Evolutionary conservation across 2,329 filamentous ascomycete genomes (phyloP), one percentile per base, ranked within the genome.

Genomic region (Lecanicillium sp.): DNA sequence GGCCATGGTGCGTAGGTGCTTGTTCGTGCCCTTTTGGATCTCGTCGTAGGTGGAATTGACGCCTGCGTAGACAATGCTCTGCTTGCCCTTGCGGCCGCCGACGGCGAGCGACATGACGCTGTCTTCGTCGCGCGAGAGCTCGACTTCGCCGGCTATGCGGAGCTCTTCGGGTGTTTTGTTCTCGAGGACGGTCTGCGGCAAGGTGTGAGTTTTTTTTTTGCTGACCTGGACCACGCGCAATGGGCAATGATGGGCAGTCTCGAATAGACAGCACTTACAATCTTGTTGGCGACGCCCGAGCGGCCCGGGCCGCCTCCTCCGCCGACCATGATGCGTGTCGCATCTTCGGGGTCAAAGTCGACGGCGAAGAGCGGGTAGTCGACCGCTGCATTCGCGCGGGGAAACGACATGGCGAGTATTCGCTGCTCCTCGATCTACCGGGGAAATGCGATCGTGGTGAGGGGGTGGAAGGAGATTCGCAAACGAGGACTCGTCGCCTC

Each of bases 301-400:
- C 79, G 77, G 35, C 84, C 80, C 47, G 86, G 80, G 36, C 90
- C 90, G 47, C 90, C 90, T 45, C 90, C 90, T 37, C 90, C 90
- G 44, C 83, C 87, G 28, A 95, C 85, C 8, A 95, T 67, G 17
- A 96, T 70, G 46, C 81, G 80, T 46, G 76, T 76, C 43, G 81
- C 74, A 65, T 94, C 80, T 53, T 82, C 74, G 37, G 84, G 86
- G 56, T 94, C 87, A 60, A 94, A 96, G 55, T 88, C 88, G 58
- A 87, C 84, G 40, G 84, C 79, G 60, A 88, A 95, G 43, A 94
- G 75, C 35, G 89, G 89, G 61, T 90, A 96, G 42, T 79, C 77
- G 47, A 94, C 75, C 40, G 78, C 77, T 49, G 79, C 68, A 59
- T 79, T 82, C 44, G 82, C 74, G 43, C 61, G 61, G 39, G 64